phyloP scores from a whole-genome alignment of 106 monocot species.

The Vanilla planifolia region DNA sequence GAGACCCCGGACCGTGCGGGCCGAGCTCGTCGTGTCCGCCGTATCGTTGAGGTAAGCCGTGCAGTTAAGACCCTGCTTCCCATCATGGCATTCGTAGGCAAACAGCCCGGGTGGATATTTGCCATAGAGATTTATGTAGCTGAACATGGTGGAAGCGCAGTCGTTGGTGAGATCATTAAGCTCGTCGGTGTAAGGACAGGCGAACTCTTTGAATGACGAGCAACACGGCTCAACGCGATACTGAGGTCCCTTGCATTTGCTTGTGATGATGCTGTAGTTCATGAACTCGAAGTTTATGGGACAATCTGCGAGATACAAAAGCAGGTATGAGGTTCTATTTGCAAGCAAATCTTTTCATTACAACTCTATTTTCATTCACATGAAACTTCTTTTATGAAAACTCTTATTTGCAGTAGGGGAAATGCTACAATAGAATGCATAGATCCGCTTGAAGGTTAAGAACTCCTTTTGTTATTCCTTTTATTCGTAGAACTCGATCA shows the following conservation, averaged over 20 bases:
- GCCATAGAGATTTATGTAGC: slow-evolving; percentile 24
- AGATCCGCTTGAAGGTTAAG: too few relatives aligned
- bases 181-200: slow-evolving; percentile 16
- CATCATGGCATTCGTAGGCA: slow-evolving; percentile 17
- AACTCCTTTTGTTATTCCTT: too few relatives aligned
- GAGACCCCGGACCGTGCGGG: neutral
- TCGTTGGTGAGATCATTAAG: slow-evolving; percentile 22
- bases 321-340: too few relatives aligned
- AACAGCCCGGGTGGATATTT: slow-evolving; percentile 25
- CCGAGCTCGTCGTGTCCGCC: neutral
- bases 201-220: slow-evolving; percentile 12
- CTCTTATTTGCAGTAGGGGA: too few relatives aligned
- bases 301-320: slow-evolving; percentile 10
- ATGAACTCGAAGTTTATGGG: slow-evolving; percentile 24
- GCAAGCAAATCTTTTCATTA: too few relatives aligned
- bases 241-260: slow-evolving; percentile 23
- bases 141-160: slow-evolving; percentile 24
- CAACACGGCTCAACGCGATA: slow-evolving; percentile 15
- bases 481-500: too few relatives aligned
- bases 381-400: too few relatives aligned
- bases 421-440: too few relatives aligned
- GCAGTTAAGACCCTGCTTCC: slow-evolving; percentile 15
- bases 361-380: too few relatives aligned
- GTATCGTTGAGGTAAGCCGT: neutral
- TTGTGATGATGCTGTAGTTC: slow-evolving; percentile 25